Base-by-base conservation (phyloP, 768 basidiomycete genomes). In the Termitomyces sp. region DNA sequence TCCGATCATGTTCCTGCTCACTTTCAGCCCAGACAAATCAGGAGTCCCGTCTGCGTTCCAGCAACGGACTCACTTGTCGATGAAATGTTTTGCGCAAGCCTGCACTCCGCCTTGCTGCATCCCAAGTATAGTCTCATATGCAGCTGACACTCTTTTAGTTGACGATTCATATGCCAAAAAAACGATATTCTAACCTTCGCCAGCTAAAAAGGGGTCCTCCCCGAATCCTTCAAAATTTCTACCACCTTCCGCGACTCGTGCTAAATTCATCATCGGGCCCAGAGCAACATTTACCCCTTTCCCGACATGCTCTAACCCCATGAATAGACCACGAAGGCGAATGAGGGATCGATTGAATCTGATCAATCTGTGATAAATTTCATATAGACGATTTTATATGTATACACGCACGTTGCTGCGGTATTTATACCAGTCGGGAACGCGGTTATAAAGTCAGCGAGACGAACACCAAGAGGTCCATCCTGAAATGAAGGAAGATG, bases 201-300 rank as follows among this genome's bases (percentile, higher is more conserved):
- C 88, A 23, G 76, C 60, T 5, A 92, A 71, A 70, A 81, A 91
- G 0, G 90, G 91, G 63, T 91, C 89, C 9, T 77, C 87, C 20
- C 89, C 89, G 51, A 88, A 89, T 20, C 88, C 88, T 72, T 92
- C 90, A 81, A 86, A 92, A 66, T 89, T 88, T 22, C 91, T 73
- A 5, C 90, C 89, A n/a, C 83, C 87, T 63, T 79, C 72, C 6
- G 84, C 80, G 20, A 82, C 68, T 20, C 63, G 76, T 4, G 81
- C 85, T 67, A 90, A 74, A 64, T 89, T 88, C 79, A 86, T 89
- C 82, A 86, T 85, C 0, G 88, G 73, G 13, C 73, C 75, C 6
- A 90, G 74, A 11, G 80, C 83, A 48, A 90, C 71, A 62, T 92
- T 78, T 18, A 86, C 81, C n/a, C 91, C 91, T 65, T 91, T 89